Evolutionary conservation across 805 yeast genomes (phyloP), one percentile per base, ranked within the genome.

Genomic region (Yarrowia divulgata): DNA sequence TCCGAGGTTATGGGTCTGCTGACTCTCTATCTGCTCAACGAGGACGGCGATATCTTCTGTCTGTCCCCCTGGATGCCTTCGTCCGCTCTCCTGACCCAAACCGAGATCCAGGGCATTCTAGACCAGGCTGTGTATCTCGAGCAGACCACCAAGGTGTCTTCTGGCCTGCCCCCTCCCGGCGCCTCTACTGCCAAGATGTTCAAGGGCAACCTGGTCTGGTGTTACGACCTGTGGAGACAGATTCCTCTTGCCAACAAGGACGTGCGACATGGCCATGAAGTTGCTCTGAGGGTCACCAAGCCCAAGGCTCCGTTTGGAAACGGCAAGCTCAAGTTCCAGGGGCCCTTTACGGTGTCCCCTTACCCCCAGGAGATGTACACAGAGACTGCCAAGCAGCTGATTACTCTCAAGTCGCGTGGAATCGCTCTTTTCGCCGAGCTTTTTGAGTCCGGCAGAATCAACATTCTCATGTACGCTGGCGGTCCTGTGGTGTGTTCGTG

Each of bases 51-150:
- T 71, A 70, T 90, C 1, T 88, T 83, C 73, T 79, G 84, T 1
- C 77, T 90, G 3, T 86, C 84, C 71, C 95, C 95, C n/a, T 88
- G 88, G 75, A 73, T 85, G 23, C 91, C 93, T 0, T 70, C 75
- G 1, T 76, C 79, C 34, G 72, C 86, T 35, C 75, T 81, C 0
- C 79, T 82, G n/a, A 66, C 82, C 0, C 71, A 75, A 43, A 70
- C 73, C 1, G 77, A 79, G 73, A 67, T 80, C 6, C 77, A 77
- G 69, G 73, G 72, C 3, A 66, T 79, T 1, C 73, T 81, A n/a
- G 79, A 80, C 70, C 74, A 77, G 64, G 78, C 81, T 1, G 78
- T 80, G 0, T 69, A 73, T 9, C 72, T 72, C 32, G 75, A 75
- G 40, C 71, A 70, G 23, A 73, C 72, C 32, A 69, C 70, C 23